phyloP scores from a whole-genome alignment of 495 filamentous ascomycete species.

The Trichoderma erinaceum region DNA sequence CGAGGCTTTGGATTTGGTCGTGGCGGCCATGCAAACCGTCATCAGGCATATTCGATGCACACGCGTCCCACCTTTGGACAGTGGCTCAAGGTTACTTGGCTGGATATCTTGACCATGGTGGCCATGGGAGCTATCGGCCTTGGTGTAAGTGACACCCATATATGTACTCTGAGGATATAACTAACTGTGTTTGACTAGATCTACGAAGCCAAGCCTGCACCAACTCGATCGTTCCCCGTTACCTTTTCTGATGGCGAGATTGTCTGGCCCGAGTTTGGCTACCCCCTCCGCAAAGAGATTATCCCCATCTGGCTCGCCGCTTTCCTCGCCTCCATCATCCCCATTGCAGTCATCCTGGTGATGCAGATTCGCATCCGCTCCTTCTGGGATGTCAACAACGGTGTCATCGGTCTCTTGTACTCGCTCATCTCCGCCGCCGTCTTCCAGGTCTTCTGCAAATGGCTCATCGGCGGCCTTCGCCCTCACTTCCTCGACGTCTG shows the following conservation, averaged over 20 bases:
- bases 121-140: conserved; percentile 51
- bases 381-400: conserved; percentile 65
- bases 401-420: conserved; percentile 54
- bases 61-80: conserved; percentile 44
- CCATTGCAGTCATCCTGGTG: conserved; percentile 50
- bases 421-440: conserved; percentile 51
- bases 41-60: conserved; percentile 32
- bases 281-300: conserved; percentile 56
- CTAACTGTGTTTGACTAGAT: conserved; percentile 30
- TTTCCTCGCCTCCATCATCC: conserved; percentile 47
- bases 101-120: conserved; percentile 53
- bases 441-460: conserved; percentile 53
- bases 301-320: conserved; percentile 56
- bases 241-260: conserved; percentile 53
- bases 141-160: conserved; percentile 37
- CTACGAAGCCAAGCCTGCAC: conserved; percentile 51
- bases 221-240: conserved; percentile 51
- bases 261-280: conserved; percentile 55
- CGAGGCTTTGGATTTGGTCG: background rate
- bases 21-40: background rate
- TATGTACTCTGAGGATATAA: background rate
- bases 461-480: conserved; percentile 51
- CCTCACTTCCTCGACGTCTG: conserved; percentile 55
- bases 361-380: conserved; percentile 55
- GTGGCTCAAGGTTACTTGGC: conserved; percentile 52